These are phyloP conservation scores for Ammopiptanthus mongolicus DNA, from an alignment of 306 rosid genomes.

Conservation along the genomic window DNA sequence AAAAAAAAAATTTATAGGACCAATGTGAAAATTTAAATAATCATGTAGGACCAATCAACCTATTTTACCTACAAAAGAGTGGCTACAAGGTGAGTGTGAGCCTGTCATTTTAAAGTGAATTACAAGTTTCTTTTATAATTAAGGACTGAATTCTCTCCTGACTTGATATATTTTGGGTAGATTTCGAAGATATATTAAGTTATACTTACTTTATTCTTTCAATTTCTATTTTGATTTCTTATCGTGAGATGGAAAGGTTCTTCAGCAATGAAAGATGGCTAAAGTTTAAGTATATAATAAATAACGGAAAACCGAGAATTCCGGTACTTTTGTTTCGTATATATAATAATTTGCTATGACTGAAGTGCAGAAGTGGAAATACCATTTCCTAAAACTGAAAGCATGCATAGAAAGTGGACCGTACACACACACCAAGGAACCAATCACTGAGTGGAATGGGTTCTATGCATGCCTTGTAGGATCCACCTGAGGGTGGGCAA, in stretches of 20 bases:
- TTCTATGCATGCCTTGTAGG: background rate
- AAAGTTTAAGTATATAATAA: background rate
- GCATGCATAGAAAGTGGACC: slow-evolving; percentile 25
- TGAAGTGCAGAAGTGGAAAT: background rate
- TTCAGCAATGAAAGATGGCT: slow-evolving; percentile 18
- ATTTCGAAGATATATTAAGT: no score
- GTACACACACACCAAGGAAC: slow-evolving; percentile 13
- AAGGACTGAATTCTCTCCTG: no score
- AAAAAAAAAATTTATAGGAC: no score
- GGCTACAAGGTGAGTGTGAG: no score
- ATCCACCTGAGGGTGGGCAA: slow-evolving; percentile 6
- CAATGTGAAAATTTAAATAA: no score
- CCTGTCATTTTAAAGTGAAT: no score
- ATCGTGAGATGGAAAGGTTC: background rate
- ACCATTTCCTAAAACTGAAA: slow-evolving; percentile 1
- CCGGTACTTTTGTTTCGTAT: background rate
- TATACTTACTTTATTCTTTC: no score
- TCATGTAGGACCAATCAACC: no score
- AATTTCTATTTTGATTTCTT: no score
- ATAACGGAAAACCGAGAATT: background rate
- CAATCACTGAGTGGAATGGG: background rate
- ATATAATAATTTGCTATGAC: background rate
- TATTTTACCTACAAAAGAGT: no score
- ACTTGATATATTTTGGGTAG: no score
- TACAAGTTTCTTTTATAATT: no score